Conservation (phyloP, 257 asterid genomes). For the Nicotiana obtusifolia region DNA sequence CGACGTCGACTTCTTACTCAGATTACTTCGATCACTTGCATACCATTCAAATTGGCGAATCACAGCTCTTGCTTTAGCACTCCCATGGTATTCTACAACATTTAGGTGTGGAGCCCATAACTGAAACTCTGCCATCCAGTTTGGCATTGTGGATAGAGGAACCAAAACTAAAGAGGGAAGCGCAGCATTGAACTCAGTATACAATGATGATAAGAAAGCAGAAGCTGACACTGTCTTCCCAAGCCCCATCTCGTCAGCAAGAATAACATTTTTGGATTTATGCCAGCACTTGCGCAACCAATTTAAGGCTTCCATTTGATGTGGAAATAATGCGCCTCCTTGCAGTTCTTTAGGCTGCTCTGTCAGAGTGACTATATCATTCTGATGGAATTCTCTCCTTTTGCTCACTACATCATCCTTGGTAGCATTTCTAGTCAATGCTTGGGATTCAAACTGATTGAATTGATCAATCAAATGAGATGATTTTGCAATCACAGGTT, state of each 20-base stretch:
- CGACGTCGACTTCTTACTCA: constrained; percentile 47
- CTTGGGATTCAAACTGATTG: constrained; percentile 62
- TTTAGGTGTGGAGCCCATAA: constrained; percentile 94
- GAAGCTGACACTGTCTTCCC: constrained; percentile 96
- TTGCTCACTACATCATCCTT: constrained; percentile 37
- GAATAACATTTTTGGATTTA: constrained; percentile 86
- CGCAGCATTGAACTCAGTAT: constrained; percentile 69
- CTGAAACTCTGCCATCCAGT: constrained; percentile 96
- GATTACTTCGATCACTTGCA: constrained; percentile 41
- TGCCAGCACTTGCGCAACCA: constrained; percentile 98
- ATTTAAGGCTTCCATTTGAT: constrained; percentile 95
- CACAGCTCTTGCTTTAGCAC: constrained; percentile 64
- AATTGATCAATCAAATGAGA: constrained; percentile 61
- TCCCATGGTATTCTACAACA: constrained; percentile 95
- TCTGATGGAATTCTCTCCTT: constrained; percentile 34
- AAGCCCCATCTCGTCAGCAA: constrained; percentile 99
- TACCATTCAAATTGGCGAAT: constrained; percentile 97
- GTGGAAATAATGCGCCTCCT: constrained; percentile 90
- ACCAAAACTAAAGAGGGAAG: constrained; percentile 94
- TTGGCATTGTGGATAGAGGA: constrained; percentile 98
- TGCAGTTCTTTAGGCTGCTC: constrained; percentile 88
- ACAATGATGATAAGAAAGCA: constrained; percentile 83
- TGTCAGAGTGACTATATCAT: constrained; percentile 58
- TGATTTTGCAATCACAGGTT: constrained; percentile 54
- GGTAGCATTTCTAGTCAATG: constrained; percentile 44